These are phyloP conservation scores for Boletus subluridellus DNA, from an alignment of 1,284 basidiomycete genomes.

Conservation along the genomic window DNA sequence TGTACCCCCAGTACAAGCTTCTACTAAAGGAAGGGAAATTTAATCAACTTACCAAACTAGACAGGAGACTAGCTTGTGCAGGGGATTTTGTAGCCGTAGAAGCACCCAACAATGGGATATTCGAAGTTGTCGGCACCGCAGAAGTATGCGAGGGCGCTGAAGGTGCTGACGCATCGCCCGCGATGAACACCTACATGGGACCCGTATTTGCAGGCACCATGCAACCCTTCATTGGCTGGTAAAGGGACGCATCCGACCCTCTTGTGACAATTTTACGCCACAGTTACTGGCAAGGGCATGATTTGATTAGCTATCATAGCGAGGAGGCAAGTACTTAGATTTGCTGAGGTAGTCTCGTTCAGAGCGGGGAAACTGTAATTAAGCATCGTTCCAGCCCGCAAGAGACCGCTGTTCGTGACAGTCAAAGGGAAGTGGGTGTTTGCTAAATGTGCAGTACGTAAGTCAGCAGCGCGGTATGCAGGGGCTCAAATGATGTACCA, in stretches of 20 bases:
- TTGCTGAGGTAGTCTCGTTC: too few species aligned
- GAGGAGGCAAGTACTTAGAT: too few species aligned
- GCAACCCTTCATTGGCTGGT: conserved; percentile 58
- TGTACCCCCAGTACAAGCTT: conserved; percentile 4
- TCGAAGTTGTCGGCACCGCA: conserved; percentile 6
- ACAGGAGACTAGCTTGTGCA: conserved; percentile 18
- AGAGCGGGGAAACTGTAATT: too few species aligned
- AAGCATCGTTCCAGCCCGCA: too few species aligned
- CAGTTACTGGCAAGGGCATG: too few species aligned
- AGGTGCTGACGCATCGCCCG: not conserved
- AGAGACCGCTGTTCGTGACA: too few species aligned
- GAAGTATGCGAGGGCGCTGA: not conserved
- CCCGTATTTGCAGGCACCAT: conserved; percentile 63
- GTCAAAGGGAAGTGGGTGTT: too few species aligned
- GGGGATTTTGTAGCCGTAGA: conserved; percentile 13
- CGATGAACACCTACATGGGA: conserved; percentile 53
- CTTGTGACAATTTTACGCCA: too few species aligned
- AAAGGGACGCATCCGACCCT: conserved; percentile 40
- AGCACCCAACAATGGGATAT: not conserved
- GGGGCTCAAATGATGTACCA: too few species aligned
- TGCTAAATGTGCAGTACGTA: too few species aligned
- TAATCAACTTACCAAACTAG: conserved; percentile 2
- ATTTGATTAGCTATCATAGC: too few species aligned
- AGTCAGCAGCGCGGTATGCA: too few species aligned
- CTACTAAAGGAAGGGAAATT: conserved; percentile 2